Evolutionary conservation across 2,329 filamentous ascomycete species (phyloP).

Genomic region (Colletotrichum sublineola): DNA sequence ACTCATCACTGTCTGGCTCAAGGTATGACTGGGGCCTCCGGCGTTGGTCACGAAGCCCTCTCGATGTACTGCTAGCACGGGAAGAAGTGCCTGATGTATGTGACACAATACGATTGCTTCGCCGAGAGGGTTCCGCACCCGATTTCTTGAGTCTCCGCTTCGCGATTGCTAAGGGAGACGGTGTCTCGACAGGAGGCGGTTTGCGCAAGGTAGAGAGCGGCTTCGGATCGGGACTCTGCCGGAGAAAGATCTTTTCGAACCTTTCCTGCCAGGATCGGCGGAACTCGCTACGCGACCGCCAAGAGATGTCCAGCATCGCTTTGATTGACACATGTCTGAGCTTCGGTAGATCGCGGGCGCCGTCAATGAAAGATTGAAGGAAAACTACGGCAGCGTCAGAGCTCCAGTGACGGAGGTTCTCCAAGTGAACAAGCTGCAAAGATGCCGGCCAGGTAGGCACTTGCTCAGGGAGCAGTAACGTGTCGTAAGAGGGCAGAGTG

Average conservation of each 20-base stretch:
- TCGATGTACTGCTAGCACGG: slow-evolving; percentile 48
- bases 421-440: slow-evolving; percentile 79
- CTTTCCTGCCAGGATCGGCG: slow-evolving; percentile 82
- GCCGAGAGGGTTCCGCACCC: slow-evolving; percentile 48
- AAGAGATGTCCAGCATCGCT: slow-evolving; percentile 83
- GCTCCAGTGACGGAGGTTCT: slow-evolving; percentile 82
- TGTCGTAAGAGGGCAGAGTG: slow-evolving; percentile 80
- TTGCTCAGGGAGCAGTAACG: slow-evolving; percentile 73
- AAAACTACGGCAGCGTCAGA: slow-evolving; percentile 79
- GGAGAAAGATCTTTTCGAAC: slow-evolving; percentile 76
- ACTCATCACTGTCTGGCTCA: slow-evolving; percentile 62
- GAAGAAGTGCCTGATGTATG: slow-evolving; percentile 46
- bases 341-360: slow-evolving; percentile 73
- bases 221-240: slow-evolving; percentile 58
- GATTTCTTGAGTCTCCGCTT: slow-evolving; percentile 36
- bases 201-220: slow-evolving; percentile 45
- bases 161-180: neutral
- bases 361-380: slow-evolving; percentile 82
- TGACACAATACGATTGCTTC: slow-evolving; percentile 54
- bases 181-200: neutral
- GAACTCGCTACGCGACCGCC: slow-evolving; percentile 85
- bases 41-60: slow-evolving; percentile 43
- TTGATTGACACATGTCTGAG: slow-evolving; percentile 80
- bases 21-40: slow-evolving; percentile 52
- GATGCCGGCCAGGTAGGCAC: slow-evolving; percentile 83